Evolutionary conservation across 2,329 filamentous ascomycete species (phyloP).

Genomic region (Myriangium duriaei): DNA sequence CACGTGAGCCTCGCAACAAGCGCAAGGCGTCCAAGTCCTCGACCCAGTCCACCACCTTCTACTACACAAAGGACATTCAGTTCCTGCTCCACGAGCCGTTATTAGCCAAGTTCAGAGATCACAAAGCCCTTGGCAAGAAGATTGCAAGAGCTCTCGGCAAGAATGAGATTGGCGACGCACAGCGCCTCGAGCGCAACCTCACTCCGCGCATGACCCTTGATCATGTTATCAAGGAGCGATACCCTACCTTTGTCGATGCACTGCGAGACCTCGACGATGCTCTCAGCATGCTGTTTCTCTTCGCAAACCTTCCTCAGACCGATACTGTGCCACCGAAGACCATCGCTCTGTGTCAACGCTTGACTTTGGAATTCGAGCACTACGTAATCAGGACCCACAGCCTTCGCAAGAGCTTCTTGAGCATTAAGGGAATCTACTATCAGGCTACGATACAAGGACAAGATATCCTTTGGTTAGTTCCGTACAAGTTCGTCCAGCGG

Average conservation of each 20-base stretch:
- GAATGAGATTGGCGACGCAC: constrained; percentile 80
- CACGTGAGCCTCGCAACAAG: constrained; percentile 88
- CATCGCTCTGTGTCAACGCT: constrained; percentile 82
- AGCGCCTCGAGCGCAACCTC: constrained; percentile 79
- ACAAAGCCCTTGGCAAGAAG: constrained; percentile 95
- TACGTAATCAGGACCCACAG: constrained; percentile 89
- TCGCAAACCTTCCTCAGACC: constrained; percentile 89
- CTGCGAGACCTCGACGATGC: constrained; percentile 92
- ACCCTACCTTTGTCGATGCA: constrained; percentile 92
- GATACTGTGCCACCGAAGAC: constrained; percentile 85
- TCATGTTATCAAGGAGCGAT: constrained; percentile 94
- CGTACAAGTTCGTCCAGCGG: constrained; percentile 94
- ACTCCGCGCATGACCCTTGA: constrained; percentile 85
- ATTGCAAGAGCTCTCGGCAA: constrained; percentile 84
- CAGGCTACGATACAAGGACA: constrained; percentile 95
- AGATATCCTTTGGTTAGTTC: constrained; percentile 92
- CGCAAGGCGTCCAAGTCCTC: constrained; percentile 92
- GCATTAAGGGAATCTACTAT: constrained; percentile 99
- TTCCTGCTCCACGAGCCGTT: constrained; percentile 95
- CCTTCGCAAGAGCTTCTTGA: constrained; percentile 89
- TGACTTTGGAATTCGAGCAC: constrained; percentile 94
- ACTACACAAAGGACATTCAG: constrained; percentile 89
- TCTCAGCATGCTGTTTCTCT: constrained; percentile 91
- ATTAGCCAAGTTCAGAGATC: constrained; percentile 87
- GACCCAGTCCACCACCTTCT: constrained; percentile 84